Base-by-base conservation (phyloP, 441 rosid genomes). In the Sinapis alba region DNA sequence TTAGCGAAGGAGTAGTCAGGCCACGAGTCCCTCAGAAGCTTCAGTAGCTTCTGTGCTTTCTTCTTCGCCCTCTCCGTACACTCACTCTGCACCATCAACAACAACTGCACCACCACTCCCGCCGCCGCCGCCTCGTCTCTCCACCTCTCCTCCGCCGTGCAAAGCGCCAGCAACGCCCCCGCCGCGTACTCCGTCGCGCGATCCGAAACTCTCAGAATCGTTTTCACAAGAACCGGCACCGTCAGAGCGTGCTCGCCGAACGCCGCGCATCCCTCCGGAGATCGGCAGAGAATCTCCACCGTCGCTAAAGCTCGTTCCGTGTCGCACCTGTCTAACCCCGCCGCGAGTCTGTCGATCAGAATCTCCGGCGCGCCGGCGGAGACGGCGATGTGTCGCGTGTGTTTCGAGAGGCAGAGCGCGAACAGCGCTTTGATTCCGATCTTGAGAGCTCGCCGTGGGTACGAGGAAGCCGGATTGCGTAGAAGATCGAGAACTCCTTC, bases 111-210 rank as follows among this genome's bases (percentile, higher is more conserved):
- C 84, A 93, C 56, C 76, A 93, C 83, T 20, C 98, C 98, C 15
- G 90, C 97, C 67, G 63, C 74, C 68, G 87, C 95, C 16, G 99
- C 99, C 70, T 95, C 98, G 20, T 72, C 66, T 65, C 80, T 93
- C 81, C 90, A 79, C 74, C 63, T 24, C 51, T 89, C 98, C 80
- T 87, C 80, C 74, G 83, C 88, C 69, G 91, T 79, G 51, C 99
- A 95, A 13, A 95, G 79, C 51, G 95, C 81, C 51, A 84, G 10
- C 63, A 95, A 68, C 3, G 98, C 96, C n/a, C 98, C 97, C n/a
- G 90, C 97, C 18, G 97, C 97, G 82, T 93, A 86, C 85, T 95
- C 99, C 62, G 98, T 91, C 58, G 98, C 96, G 6, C 92, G 80
- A 45, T 90, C 92, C 2, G 99, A 95, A 11, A 95, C 83, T 82